Conservation (phyloP, 2,329 filamentous ascomycete species). For the Stagonosporopsis chrysanthemi region DNA sequence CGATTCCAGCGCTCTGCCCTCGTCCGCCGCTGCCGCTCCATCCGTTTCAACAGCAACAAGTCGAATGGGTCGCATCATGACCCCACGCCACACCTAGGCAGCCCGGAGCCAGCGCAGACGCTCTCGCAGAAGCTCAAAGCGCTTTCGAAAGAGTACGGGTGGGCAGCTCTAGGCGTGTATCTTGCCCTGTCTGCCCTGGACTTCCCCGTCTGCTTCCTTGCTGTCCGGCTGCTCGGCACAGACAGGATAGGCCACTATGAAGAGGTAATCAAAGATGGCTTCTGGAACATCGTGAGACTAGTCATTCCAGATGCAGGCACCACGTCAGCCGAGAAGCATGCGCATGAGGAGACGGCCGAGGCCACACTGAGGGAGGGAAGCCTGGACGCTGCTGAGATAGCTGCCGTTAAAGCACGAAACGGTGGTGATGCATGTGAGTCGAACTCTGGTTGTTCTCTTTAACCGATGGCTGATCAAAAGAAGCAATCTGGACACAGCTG, state of each 20-base stretch:
- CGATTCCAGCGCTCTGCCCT: slow-evolving; percentile 32
- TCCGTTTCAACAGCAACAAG: slow-evolving; percentile 50
- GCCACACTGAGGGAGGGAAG: slow-evolving; percentile 41
- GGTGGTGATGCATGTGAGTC: slow-evolving; percentile 76
- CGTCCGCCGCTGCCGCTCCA: slow-evolving; percentile 39
- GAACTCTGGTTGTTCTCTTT: background rate
- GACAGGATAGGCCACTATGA: slow-evolving; percentile 83
- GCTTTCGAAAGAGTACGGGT: slow-evolving; percentile 91
- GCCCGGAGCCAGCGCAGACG: slow-evolving; percentile 55
- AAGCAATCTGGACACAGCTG: slow-evolving; percentile 81
- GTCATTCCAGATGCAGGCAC: slow-evolving; percentile 63
- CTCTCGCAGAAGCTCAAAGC: slow-evolving; percentile 79
- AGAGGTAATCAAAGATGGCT: slow-evolving; percentile 68
- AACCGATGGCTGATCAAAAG: slow-evolving; percentile 1
- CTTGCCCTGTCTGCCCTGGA: slow-evolving; percentile 82
- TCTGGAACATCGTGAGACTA: slow-evolving; percentile 67
- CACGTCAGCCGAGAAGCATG: slow-evolving; percentile 56
- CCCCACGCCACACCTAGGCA: slow-evolving; percentile 51
- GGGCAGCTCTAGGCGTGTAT: slow-evolving; percentile 93
- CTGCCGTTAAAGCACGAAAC: slow-evolving; percentile 63
- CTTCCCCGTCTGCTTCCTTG: slow-evolving; percentile 93
- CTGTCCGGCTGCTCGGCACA: slow-evolving; percentile 82
- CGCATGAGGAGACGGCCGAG: slow-evolving; percentile 39
- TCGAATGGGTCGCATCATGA: slow-evolving; percentile 40
- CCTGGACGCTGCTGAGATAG: slow-evolving; percentile 65